Base-by-base conservation (phyloP, 768 basidiomycete species). In the Pleurotus platypus region DNA sequence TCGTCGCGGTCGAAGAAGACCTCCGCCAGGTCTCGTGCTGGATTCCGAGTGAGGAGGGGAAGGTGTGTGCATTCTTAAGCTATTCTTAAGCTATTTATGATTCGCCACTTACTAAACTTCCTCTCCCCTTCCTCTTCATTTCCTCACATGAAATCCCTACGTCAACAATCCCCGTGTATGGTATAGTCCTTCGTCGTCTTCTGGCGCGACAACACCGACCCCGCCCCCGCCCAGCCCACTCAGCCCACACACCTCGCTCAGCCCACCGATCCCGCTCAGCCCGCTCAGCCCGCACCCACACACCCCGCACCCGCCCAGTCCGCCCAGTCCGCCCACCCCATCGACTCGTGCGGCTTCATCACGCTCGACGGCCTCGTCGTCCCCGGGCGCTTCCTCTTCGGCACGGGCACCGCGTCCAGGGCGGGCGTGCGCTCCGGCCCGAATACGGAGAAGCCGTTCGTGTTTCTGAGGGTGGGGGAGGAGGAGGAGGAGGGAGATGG, bases 291-390 rank as follows among this genome's bases (percentile, higher is more conserved):
- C 18, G 18, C 18, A 18, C 18, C 18, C 1, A 18, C 18, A 18
- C 18, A 18, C 18, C 18, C 22, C 22, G 22, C 22, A n/a, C n/a
- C 20, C 20, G 20, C 20, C 2, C 20, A 20, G 1, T 1, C 18
- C n/a, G n/a, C n/a, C n/a, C n/a, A n/a, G n/a, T n/a, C 24, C 56
- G 86, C 80, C 30, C 75, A 80, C 38, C 65, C 66, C 26, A 65
- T 81, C 5, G 76, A 82, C 54, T 81, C 83, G 3, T 86, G 84
- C 57, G 70, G 78, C 0, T 89, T 78, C 63, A 82, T 90, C 18
- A 74, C 72, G n/a, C 69, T 90, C 6, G 89, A 90, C 63, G 87
- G 86, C 2, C 74, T 80, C 51, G 69, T 76, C 2, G 82, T 85
- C 1, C 81, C 88, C 1, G 89, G 87, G 4, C 71, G 80, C 13